These are phyloP conservation scores for Ilyonectria sp. DNA, from an alignment of 2,329 filamentous ascomycete species.

Conservation along the genomic window DNA sequence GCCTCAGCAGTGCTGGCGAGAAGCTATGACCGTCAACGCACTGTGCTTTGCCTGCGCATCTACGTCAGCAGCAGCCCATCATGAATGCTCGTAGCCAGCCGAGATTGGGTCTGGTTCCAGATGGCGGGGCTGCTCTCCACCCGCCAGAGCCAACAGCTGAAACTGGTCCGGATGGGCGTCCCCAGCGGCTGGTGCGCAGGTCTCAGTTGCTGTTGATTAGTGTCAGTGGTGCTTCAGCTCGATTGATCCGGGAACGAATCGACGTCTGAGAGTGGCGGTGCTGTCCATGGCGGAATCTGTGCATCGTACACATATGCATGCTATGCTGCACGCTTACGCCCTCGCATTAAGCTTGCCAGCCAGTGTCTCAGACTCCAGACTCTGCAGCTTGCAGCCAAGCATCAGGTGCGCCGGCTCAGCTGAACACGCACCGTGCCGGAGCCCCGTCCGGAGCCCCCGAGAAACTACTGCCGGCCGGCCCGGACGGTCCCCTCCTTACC, in stretches of 20 bases:
- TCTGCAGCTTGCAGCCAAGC: background rate
- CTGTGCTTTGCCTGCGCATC: background rate
- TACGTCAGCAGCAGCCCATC: background rate
- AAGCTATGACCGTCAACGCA: background rate
- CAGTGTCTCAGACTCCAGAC: background rate
- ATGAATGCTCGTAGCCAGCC: conserved; percentile 3
- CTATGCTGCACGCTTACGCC: background rate
- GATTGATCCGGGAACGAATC: background rate
- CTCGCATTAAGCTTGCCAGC: background rate
- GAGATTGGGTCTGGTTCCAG: background rate
- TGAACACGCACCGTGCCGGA: background rate
- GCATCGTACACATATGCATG: background rate
- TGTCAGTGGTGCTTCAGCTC: conserved; percentile 2
- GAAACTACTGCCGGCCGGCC: background rate
- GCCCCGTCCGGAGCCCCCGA: background rate
- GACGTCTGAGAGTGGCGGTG: background rate
- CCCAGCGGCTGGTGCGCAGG: background rate
- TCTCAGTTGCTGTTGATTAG: background rate
- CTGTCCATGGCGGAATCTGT: background rate
- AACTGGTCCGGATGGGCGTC: background rate
- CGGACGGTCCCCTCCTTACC: no score
- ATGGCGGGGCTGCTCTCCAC: conserved; percentile 9
- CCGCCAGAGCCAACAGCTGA: background rate
- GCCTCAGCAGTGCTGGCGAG: background rate
- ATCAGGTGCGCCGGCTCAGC: background rate